These are phyloP conservation scores for Rhizopus microsporus DNA, from an alignment of 371 early-diverging fungal genomes.

Conservation along the genomic window DNA sequence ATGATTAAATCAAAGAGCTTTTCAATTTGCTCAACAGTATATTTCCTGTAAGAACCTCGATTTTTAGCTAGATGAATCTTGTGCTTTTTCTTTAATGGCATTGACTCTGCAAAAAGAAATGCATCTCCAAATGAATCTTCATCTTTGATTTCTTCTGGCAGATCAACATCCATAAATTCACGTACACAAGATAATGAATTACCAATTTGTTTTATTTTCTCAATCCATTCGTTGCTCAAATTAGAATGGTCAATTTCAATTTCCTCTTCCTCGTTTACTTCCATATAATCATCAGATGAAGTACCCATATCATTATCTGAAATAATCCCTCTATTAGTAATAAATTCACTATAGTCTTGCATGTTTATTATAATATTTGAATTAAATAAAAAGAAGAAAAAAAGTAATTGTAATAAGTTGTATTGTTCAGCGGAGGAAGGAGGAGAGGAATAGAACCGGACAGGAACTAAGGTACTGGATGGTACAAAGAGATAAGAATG, in stretches of 20 bases:
- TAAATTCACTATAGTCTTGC: constrained; percentile 1
- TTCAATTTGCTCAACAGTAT: constrained; percentile 14
- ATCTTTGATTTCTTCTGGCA: constrained; percentile 8
- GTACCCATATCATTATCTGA: constrained; percentile 12
- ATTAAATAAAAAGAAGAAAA: constrained; percentile 1
- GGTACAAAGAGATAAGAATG: too few relatives aligned
- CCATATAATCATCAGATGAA: constrained; percentile 15
- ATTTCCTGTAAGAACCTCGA: constrained; percentile 13
- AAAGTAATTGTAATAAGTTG: background rate
- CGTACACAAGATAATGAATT: background rate
- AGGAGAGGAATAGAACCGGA: too few relatives aligned
- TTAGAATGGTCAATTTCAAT: constrained; percentile 6
- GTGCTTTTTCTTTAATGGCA: constrained; percentile 5
- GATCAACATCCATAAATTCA: constrained; percentile 7
- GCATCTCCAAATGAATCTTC: constrained; percentile 6
- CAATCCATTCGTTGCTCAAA: constrained; percentile 2
- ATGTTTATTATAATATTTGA: background rate
- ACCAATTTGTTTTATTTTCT: background rate
- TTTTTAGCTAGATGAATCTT: constrained; percentile 3
- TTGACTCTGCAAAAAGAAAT: constrained; percentile 7
- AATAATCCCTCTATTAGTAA: constrained; percentile 10
- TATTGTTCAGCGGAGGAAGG: too few relatives aligned
- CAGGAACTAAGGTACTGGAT: too few relatives aligned
- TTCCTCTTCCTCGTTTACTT: constrained; percentile 4
- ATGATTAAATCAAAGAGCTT: constrained; percentile 24